Percentiles rank a stretch among this genome's conserved stretches.
Conservation (phyloP, 1,284 basidiomycete species). For the Sphagnurus paluster region DNA sequence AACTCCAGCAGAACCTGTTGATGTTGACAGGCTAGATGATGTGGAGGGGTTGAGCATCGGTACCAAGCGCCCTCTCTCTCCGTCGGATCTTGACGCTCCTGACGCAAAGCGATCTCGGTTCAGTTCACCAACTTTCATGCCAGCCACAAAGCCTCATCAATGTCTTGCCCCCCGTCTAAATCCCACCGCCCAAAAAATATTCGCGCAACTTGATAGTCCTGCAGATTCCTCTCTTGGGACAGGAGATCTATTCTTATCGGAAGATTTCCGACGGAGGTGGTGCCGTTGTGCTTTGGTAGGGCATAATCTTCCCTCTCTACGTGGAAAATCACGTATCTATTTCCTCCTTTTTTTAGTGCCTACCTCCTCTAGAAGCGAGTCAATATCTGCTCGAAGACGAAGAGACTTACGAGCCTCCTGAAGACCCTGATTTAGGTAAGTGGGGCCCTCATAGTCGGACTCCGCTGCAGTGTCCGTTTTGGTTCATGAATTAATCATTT, state of each 20-base stretch:
- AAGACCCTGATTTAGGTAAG: slow-evolving; percentile 76
- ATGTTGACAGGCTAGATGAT: slow-evolving; percentile 23
- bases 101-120: slow-evolving; percentile 50
- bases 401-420: slow-evolving; percentile 78
- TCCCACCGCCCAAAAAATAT: slow-evolving; percentile 40
- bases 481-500: slow-evolving; percentile 11
- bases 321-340: slow-evolving; percentile 7
- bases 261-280: slow-evolving; percentile 72
- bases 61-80: slow-evolving; percentile 52
- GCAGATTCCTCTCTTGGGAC: slow-evolving; percentile 40
- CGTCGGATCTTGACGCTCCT: slow-evolving; percentile 35
- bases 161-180: slow-evolving; percentile 58
- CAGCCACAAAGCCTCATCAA: slow-evolving; percentile 19
- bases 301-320: slow-evolving; percentile 16
- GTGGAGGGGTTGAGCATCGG: slow-evolving; percentile 27
- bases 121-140: slow-evolving; percentile 22
- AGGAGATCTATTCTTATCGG: slow-evolving; percentile 72
- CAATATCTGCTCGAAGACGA: slow-evolving; percentile 73
- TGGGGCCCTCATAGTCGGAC: slow-evolving; percentile 15
- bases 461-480: slow-evolving; percentile 10
- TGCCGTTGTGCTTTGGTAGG: slow-evolving; percentile 65
- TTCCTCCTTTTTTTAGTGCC: slow-evolving; percentile 44
- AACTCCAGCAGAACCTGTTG: slow-evolving; percentile 19
- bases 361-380: slow-evolving; percentile 47
- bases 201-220: slow-evolving; percentile 26